Evolutionary conservation across 345 rosid genomes (phyloP).

Genomic region (Brassica carinata): DNA sequence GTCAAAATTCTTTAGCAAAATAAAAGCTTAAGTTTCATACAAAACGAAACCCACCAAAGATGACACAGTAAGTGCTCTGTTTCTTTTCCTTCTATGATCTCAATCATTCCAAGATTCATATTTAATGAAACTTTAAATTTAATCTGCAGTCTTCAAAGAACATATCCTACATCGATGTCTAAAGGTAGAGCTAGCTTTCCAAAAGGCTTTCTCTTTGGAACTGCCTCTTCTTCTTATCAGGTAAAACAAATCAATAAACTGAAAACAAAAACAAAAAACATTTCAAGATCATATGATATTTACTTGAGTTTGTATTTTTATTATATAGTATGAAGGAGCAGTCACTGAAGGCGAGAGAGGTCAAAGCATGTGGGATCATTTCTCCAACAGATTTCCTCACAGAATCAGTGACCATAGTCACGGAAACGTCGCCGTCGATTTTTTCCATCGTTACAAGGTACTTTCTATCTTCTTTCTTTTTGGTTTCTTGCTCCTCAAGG

Average conservation of each 20-base stretch:
- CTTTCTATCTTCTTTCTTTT: neutral
- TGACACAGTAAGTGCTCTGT: conserved; percentile 39
- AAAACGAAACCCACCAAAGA: conserved; percentile 15
- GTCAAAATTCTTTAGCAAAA: neutral
- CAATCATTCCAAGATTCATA: conserved; percentile 9
- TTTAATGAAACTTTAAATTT: neutral
- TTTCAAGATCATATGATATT: conserved; percentile 11
- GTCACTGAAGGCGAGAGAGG: conserved; percentile 33
- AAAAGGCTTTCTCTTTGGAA: conserved; percentile 44
- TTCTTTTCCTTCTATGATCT: conserved; percentile 10
- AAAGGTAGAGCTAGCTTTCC: conserved; percentile 46
- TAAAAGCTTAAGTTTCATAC: conserved; percentile 16
- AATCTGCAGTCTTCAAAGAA: conserved; percentile 34
- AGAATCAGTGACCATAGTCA: conserved; percentile 38
- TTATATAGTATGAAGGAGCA: conserved; percentile 38
- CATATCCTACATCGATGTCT: conserved; percentile 32
- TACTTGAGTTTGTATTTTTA: neutral
- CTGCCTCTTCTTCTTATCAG: conserved; percentile 51
- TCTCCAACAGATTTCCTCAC: conserved; percentile 39
- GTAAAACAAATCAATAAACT: conserved; percentile 22
- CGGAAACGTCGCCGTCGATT: conserved; percentile 46
- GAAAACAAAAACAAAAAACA: neutral
- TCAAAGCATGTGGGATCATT: conserved; percentile 45
- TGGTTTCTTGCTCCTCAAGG: conserved; percentile 22
- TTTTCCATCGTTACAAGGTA: conserved; percentile 46